Evolutionary conservation across 257 asterid genomes (phyloP).

Genomic region (Jacaranda mimosifolia): DNA sequence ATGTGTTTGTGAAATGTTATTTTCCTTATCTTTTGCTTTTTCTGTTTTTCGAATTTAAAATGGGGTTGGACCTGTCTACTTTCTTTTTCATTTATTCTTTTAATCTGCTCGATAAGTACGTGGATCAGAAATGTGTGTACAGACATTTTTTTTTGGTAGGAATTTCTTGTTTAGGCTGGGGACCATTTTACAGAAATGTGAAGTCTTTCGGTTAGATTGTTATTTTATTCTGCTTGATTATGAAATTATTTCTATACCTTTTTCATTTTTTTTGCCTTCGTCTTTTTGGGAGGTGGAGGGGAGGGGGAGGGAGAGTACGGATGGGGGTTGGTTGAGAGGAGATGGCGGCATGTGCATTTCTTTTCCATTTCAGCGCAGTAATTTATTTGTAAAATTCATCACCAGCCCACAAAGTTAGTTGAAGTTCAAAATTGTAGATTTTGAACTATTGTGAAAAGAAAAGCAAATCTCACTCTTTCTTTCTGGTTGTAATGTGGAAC

Average conservation of each 20-base stretch:
- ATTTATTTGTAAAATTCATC: neutral
- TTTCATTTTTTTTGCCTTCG: too few species aligned
- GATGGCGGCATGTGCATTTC: neutral
- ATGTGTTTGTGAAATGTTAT: neutral
- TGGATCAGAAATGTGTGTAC: neutral
- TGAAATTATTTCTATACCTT: neutral
- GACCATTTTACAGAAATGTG: constrained; percentile 1
- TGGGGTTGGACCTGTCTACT: neutral
- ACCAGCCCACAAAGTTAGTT: neutral
- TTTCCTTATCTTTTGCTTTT: neutral
- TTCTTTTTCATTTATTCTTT: neutral
- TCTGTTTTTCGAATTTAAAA: neutral
- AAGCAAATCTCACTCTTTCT: neutral
- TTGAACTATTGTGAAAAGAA: neutral
- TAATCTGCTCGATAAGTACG: neutral
- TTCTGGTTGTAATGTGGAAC: neutral
- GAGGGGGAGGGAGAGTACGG: too few species aligned
- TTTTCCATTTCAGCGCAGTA: neutral
- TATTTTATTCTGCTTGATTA: constrained; percentile 14
- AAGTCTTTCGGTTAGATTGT: constrained; percentile 2
- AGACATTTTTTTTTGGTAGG: too few species aligned
- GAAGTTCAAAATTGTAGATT: constrained; percentile 9
- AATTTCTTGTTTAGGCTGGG: neutral
- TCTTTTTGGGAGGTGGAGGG: neutral
- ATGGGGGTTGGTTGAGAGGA: too few species aligned